Conservation (phyloP, 176 grass and related monocot genomes). For the Oryza officinalis region DNA sequence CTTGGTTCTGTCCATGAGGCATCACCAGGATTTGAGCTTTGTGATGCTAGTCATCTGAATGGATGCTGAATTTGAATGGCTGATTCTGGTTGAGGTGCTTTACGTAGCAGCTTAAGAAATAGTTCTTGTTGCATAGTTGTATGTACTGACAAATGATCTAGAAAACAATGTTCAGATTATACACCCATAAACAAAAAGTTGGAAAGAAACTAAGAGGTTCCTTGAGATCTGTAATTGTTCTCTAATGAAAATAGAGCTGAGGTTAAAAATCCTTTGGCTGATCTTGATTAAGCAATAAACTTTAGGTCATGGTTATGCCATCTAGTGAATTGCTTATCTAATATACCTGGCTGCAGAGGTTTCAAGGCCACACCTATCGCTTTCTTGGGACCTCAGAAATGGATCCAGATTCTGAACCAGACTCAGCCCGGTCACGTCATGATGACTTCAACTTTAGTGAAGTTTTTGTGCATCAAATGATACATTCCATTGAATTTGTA, state of each 20-base stretch:
- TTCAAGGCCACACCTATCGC: constrained; percentile 95
- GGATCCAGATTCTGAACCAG: constrained; percentile 96
- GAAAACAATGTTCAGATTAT: neutral
- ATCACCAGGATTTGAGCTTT: neutral
- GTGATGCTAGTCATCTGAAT: neutral
- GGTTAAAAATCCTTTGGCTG: neutral
- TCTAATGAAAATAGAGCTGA: neutral
- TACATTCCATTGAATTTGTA: constrained; percentile 99
- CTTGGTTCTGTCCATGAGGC: neutral
- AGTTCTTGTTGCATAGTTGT: neutral
- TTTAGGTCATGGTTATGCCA: neutral
- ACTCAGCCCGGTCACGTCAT: constrained; percentile 77
- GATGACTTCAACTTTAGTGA: constrained; percentile 98
- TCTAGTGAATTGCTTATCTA: constrained; percentile 18
- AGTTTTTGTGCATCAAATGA: constrained; percentile 99
- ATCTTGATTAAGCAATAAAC: constrained; percentile 18
- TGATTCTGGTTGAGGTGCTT: constrained; percentile 2
- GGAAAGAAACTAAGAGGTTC: neutral
- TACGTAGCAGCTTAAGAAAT: neutral
- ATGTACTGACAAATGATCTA: constrained; percentile 8
- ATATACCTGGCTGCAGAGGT: constrained; percentile 62
- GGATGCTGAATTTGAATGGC: neutral
- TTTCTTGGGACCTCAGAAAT: constrained; percentile 88
- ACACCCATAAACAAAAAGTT: neutral
- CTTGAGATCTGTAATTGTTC: neutral